Evolutionary conservation across 2,329 filamentous ascomycete genomes (phyloP), one percentile per base, ranked within the genome.

Genomic region (Fusarium sp.): DNA sequence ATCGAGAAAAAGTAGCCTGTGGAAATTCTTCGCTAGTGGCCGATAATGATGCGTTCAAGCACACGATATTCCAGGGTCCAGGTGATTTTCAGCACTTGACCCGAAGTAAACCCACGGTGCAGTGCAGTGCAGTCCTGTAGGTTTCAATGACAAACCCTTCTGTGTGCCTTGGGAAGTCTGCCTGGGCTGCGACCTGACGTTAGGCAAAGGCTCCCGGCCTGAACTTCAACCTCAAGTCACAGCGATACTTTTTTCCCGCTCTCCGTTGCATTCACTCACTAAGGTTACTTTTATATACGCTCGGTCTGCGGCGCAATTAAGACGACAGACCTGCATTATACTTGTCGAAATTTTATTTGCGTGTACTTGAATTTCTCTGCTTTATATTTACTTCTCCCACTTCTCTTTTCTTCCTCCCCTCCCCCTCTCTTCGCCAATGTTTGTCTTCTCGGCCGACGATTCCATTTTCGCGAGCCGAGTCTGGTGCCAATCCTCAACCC

Each of bases 381-480:
- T 41, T 62, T 62, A 20, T 47, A 49, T 45, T 28, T 62, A 54
- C 23, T 11, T 45, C 20, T 13, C 9, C 31, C 52, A 57, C 45
- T 38, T 52, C 18, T 18, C 45, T 34, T 31, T 40, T 38, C 20
- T 26, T 38, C 37, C 26, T 23, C 44, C 51, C 44, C 55, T 56
- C 42, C 53, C 44, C 31, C 54, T 56, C 72, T 76, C 72, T 70
- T 59, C 71, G 69, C 77, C 73, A 80, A 80, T 80, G 78, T 78
- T 74, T 76, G 73, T 76, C 75, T 73, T 67, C 72, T 72, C 65
- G 72, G 75, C 77, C 75, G 69, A 73, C 77, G 75, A 72, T 72
- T 74, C 73, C 70, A 79, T 76, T 73, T 73, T 72, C 75, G 72
- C 75, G 74, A 79, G 73, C 77, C 78, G 75, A 78, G 74, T 74